Evolutionary conservation across 805 yeast genomes (phyloP).

Genomic region (Suhomyces sp.): DNA sequence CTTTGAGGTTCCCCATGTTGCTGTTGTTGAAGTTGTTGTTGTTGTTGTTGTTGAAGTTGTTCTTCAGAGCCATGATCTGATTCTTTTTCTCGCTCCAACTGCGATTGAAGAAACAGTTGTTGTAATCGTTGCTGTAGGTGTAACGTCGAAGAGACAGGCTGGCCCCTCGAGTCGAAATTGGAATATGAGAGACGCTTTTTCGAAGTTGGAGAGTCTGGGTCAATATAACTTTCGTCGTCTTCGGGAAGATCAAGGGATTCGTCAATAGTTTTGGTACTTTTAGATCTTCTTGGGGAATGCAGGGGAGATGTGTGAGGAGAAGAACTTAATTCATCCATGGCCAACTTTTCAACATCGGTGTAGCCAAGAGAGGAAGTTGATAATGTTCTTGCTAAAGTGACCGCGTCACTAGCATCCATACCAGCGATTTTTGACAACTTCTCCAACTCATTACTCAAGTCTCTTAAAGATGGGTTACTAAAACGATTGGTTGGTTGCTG

Average conservation of each 20-base stretch:
- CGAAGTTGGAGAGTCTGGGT: constrained; percentile 15
- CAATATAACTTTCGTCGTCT: constrained; percentile 9
- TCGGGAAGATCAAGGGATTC: constrained; percentile 1
- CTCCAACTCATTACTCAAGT: constrained; percentile 73
- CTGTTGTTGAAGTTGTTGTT: constrained; percentile 1
- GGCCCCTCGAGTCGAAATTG: not conserved
- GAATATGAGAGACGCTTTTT: constrained; percentile 4
- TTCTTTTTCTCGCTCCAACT: constrained; percentile 22
- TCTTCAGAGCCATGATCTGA: not conserved
- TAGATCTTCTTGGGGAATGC: constrained; percentile 9
- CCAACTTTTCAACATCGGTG: constrained; percentile 46
- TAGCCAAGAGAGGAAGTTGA: constrained; percentile 67
- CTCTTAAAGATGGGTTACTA: constrained; percentile 63
- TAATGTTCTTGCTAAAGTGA: constrained; percentile 75
- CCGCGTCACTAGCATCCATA: constrained; percentile 75
- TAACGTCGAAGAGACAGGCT: constrained; percentile 10
- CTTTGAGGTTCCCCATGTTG: constrained; percentile 2
- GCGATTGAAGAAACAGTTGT: constrained; percentile 16
- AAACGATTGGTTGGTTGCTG: constrained; percentile 11
- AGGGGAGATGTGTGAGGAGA: constrained; percentile 12
- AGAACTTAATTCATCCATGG: constrained; percentile 14
- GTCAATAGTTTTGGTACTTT: constrained; percentile 1
- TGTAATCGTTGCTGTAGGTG: constrained; percentile 18
- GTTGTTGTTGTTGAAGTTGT: constrained; percentile 3
- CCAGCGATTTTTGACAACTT: constrained; percentile 76